phyloP scores from a whole-genome alignment of 176 grass and related monocot species.

The Ampelocalamus luodianensis region DNA sequence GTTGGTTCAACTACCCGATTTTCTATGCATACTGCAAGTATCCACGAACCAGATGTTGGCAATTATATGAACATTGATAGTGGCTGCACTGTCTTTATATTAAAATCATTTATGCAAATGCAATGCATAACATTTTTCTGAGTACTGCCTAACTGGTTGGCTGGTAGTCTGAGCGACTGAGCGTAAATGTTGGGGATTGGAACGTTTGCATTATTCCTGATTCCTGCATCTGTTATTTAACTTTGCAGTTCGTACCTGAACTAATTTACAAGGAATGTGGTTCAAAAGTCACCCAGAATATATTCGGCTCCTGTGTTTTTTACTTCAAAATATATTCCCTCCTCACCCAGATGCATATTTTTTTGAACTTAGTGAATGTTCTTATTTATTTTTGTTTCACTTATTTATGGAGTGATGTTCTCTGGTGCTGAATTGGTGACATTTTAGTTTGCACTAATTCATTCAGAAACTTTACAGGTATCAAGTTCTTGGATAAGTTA shows the following conservation, averaged over 20 bases:
- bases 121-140: conserved; percentile 14
- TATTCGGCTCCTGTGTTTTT: not conserved
- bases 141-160: not conserved
- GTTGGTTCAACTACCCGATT: not conserved
- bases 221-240: conserved; percentile 9
- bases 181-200: not conserved
- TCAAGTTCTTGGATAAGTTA: conserved; percentile 56
- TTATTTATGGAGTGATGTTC: conserved; percentile 30
- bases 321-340: not conserved
- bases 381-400: conserved; percentile 28
- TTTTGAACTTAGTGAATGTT: conserved; percentile 24
- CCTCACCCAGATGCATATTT: not conserved
- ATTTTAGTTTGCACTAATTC: conserved; percentile 42
- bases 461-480: conserved; percentile 38
- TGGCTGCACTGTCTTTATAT: not conserved
- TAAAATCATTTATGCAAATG: not conserved
- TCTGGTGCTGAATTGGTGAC: conserved; percentile 12
- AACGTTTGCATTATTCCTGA: not conserved
- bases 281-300: conserved; percentile 1
- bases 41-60: conserved; percentile 6
- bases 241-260: not conserved
- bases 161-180: conserved; percentile 13
- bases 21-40: conserved; percentile 10
- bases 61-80: not conserved
- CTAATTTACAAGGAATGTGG: conserved; percentile 17